Evolutionary conservation across 2,329 filamentous ascomycete species (phyloP).

Genomic region (Aspergillus carbonarius): DNA sequence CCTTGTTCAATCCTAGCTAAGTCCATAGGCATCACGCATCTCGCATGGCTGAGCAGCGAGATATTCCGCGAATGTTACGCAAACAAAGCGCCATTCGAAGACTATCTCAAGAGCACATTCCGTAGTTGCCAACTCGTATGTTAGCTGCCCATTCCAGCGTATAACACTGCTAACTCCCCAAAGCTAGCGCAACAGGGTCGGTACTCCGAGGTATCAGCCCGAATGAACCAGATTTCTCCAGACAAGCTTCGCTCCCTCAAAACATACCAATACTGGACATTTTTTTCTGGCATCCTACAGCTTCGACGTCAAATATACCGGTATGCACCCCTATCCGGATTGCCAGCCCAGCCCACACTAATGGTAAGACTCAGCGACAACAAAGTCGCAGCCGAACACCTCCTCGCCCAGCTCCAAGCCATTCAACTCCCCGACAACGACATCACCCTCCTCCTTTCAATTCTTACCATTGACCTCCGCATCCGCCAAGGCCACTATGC

Average conservation of each 20-base stretch:
- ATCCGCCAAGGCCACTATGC: conserved; percentile 54
- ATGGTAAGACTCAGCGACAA: conserved; percentile 50
- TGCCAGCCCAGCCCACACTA: not conserved
- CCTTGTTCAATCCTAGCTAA: conserved; percentile 10
- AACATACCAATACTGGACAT: conserved; percentile 61
- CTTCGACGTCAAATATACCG: conserved; percentile 43
- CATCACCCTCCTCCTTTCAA: conserved; percentile 57
- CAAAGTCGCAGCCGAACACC: conserved; percentile 55
- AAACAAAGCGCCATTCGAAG: conserved; percentile 66
- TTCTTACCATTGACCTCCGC: conserved; percentile 60
- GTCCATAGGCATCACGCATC: conserved; percentile 51
- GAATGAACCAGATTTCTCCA: conserved; percentile 60
- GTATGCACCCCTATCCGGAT: conserved; percentile 24
- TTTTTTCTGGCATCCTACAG: conserved; percentile 45
- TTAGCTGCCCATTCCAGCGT: not conserved
- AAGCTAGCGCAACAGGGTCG: conserved; percentile 63
- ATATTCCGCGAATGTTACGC: conserved; percentile 73
- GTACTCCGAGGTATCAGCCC: conserved; percentile 66
- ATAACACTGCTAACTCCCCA: not conserved
- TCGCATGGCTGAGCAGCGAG: conserved; percentile 62
- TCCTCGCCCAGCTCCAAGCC: conserved; percentile 59
- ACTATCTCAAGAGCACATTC: conserved; percentile 72
- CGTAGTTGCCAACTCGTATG: conserved; percentile 64
- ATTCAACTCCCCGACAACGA: conserved; percentile 57
- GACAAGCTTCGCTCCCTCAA: conserved; percentile 71